Evolutionary conservation across 768 basidiomycete genomes (phyloP).

Genomic region (Trametes villosa): DNA sequence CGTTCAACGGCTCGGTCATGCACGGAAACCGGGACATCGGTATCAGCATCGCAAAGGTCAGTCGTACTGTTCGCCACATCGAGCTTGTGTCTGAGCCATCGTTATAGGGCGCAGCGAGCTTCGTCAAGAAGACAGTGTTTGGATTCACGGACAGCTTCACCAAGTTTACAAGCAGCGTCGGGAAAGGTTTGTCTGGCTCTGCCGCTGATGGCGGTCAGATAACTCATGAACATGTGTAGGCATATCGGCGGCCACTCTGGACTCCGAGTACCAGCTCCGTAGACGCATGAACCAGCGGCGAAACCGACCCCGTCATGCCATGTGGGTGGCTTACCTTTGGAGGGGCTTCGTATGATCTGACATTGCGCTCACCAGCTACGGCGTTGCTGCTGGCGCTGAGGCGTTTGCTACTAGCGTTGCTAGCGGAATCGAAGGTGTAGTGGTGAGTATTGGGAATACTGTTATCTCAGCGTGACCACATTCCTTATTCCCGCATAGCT

Average conservation of each 20-base stretch:
- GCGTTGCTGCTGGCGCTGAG: constrained; percentile 93
- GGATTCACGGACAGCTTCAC: constrained; percentile 95
- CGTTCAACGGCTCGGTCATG: constrained; percentile 95
- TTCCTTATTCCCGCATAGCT: constrained; percentile 53
- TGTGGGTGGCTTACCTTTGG: constrained; percentile 51
- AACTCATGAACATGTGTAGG: constrained; percentile 49
- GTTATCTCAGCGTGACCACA: background rate
- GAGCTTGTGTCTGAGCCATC: background rate
- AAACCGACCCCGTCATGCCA: constrained; percentile 95
- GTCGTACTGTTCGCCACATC: background rate
- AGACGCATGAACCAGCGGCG: constrained; percentile 87
- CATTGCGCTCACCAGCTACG: constrained; percentile 62
- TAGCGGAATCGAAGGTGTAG: constrained; percentile 94
- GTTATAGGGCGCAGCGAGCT: constrained; percentile 91
- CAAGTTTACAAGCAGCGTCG: constrained; percentile 97
- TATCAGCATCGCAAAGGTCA: constrained; percentile 90
- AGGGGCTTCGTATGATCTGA: background rate
- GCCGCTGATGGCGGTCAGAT: too few species aligned
- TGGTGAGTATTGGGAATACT: constrained; percentile 54
- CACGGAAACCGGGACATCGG: constrained; percentile 95
- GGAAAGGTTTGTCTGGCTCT: too few species aligned
- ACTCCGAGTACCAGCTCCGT: constrained; percentile 91
- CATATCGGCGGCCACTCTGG: constrained; percentile 94
- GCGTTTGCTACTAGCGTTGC: constrained; percentile 93
- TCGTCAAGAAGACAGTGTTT: constrained; percentile 98